Evolutionary conservation across 1,284 basidiomycete species (phyloP).

Genomic region (Fistulinella cinereoalba): DNA sequence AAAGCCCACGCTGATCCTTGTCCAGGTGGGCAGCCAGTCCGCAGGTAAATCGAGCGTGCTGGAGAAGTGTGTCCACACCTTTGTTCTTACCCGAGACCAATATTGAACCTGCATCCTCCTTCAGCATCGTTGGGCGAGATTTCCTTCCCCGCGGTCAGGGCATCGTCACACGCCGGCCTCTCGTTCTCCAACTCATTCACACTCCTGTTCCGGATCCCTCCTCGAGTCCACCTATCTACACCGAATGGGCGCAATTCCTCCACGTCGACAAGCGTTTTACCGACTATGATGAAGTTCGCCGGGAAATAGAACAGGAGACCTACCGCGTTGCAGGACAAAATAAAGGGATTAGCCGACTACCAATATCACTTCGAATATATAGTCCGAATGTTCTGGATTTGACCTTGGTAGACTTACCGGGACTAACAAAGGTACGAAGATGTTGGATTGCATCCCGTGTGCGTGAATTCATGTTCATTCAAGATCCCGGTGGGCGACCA

Average conservation of each 20-base stretch:
- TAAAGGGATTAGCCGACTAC: constrained; percentile 95
- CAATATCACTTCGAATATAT: constrained; percentile 93
- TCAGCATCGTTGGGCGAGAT: constrained; percentile 90
- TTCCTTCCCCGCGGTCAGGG: constrained; percentile 93
- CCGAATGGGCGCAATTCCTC: constrained; percentile 96
- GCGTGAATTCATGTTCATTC: constrained; percentile 1
- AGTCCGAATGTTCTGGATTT: constrained; percentile 94
- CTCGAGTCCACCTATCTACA: constrained; percentile 45
- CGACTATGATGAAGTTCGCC: constrained; percentile 90
- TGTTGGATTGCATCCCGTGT: background rate
- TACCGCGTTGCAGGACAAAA: constrained; percentile 98
- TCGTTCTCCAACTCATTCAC: constrained; percentile 95
- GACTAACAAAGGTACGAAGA: constrained; percentile 82
- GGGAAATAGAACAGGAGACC: constrained; percentile 98
- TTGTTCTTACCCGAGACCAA: constrained; percentile 3
- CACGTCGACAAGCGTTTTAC: constrained; percentile 96
- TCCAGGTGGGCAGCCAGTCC: constrained; percentile 81
- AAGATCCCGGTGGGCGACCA: constrained; percentile 91
- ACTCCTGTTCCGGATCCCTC: constrained; percentile 58
- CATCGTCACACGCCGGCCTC: constrained; percentile 93
- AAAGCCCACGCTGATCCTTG: background rate
- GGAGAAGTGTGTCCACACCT: constrained; percentile 61
- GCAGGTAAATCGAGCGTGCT: constrained; percentile 85
- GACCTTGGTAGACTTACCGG: constrained; percentile 94
- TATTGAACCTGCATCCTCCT: constrained; percentile 3